These are phyloP conservation scores for Kazachstania sp. DNA, from an alignment of 1,139 yeast genomes.

Conservation along the genomic window DNA sequence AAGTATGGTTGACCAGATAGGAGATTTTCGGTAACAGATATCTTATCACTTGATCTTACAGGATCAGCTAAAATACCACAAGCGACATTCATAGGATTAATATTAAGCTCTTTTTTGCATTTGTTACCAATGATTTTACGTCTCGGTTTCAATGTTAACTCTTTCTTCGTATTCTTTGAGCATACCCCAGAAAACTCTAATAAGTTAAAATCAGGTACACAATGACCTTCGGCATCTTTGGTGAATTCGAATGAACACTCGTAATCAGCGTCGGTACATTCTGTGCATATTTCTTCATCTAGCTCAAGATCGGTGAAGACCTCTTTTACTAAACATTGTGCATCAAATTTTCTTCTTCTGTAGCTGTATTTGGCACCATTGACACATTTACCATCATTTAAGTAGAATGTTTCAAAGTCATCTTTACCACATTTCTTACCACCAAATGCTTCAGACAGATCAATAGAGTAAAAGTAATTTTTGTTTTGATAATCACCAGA, in stretches of 20 bases:
- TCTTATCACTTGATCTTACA: slow-evolving; percentile 13
- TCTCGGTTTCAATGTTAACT: slow-evolving; percentile 18
- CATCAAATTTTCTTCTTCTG: slow-evolving; percentile 56
- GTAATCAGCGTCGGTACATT: slow-evolving; percentile 56
- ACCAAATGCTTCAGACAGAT: slow-evolving; percentile 52
- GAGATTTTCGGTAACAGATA: slow-evolving; percentile 24
- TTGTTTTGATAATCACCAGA: background rate
- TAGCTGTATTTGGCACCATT: slow-evolving; percentile 67
- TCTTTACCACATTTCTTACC: slow-evolving; percentile 43
- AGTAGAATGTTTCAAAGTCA: slow-evolving; percentile 64
- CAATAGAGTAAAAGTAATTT: slow-evolving; percentile 39
- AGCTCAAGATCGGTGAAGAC: slow-evolving; percentile 51
- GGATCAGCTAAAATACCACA: slow-evolving; percentile 24
- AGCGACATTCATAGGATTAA: slow-evolving; percentile 23
- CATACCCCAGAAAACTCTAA: slow-evolving; percentile 31
- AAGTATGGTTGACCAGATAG: slow-evolving; percentile 28
- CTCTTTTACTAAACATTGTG: slow-evolving; percentile 61
- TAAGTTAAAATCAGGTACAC: slow-evolving; percentile 44
- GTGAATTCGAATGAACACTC: slow-evolving; percentile 64
- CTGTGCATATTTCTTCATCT: slow-evolving; percentile 50
- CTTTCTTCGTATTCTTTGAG: slow-evolving; percentile 15
- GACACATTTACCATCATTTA: slow-evolving; percentile 53
- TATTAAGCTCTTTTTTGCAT: slow-evolving; percentile 31
- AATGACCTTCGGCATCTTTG: slow-evolving; percentile 38
- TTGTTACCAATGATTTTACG: slow-evolving; percentile 43